Evolutionary conservation across 306 rosid species (phyloP), one percentile per base, ranked within the genome.

Genomic region (Vigna unguiculata): DNA sequence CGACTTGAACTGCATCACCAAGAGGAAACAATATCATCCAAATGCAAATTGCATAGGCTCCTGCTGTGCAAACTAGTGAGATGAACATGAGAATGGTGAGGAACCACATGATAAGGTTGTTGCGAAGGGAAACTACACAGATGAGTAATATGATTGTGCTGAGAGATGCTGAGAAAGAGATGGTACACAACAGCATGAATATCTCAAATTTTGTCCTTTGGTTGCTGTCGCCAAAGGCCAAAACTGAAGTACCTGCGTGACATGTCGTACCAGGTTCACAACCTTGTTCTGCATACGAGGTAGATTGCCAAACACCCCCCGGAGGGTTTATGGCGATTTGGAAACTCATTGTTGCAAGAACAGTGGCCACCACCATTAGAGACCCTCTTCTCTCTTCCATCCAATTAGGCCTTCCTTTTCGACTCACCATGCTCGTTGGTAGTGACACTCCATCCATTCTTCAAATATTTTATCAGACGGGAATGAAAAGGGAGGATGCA

Each of bases 301-400:
- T 2, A 40, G 63, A 2, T 72, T 78, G 86, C 83, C 80, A 78
- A 30, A 83, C 80, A 73, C 83, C 83, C 9, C 84, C 86, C 9
- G 82, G 80, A 0, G 87, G 87, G 46, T 77, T 72, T 5, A 76
- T 49, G 0, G 84, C 69, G 16, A 57, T 68, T 76, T 80, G 78
- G 30, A 59, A 84, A 3, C 75, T 65, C 17, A 81, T 2, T 3
- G 83, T 80, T 77, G 85, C 59, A 3, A 80, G 73, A 24, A 84
- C 63, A 12, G 78, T 59, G 0, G 83, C 78, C 48, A 81, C 85
- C 14, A 84, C 14, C 83, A 72, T 81, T 0, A 84, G 71, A 0
- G 49, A 53, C n/a, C 85, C 85, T 19, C 78, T 25, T 43, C 8
- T 81, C 0, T 81, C 19, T 81, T 81, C 58, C 45, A 81, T 17